Evolutionary conservation across 2,329 filamentous ascomycete species (phyloP), one percentile per base, ranked within the genome.

Genomic region (Botrytis byssoidea): DNA sequence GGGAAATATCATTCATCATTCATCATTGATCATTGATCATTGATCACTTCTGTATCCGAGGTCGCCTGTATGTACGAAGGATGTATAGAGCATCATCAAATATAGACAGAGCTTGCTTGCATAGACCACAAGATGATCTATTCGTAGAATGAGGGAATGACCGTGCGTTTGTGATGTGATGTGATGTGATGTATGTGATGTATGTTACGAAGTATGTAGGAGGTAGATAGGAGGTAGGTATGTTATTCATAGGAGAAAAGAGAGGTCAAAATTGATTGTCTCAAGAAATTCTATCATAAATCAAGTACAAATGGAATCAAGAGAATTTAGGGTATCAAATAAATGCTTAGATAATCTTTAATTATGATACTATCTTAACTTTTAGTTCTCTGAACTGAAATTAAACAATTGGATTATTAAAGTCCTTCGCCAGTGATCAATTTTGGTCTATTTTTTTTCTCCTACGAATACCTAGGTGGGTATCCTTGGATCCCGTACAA

Each of bases 31-130:
- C 46, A 35, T 22, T 37, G 46, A 55, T 67, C 65, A 37, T 25
- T 51, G 46, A 55, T 68, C 65, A 40, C 46, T 25, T 68, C 32
- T 29, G 22, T 55, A 55, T 68, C 65, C 65, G 35, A 68, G 65
- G 48, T 68, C 65, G 48, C 46, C 65, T 68, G 16, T 44, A 42
- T 68, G 25, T 55, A 40, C 22, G 20, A 42, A 22, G 46, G 18
- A 37, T 42, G 46, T 18, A 37, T 25, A 42, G 51, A 68, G 29
- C 25, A 68, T 42, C 48, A n/a, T 68, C 66, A n/a, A 37, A 37
- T 48, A 32, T 57, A 57, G 40, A 68, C 35, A 37, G n/a, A 29
- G 42, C 46, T n/a, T 37, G 44, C 35, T 42, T 68, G 48, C 66
- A 68, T 57, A 48, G 40, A 37, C 48, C 66, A 57, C 35, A 10